Conservation (phyloP, 2,329 filamentous ascomycete genomes). For the Ophiostoma quercus region DNA sequence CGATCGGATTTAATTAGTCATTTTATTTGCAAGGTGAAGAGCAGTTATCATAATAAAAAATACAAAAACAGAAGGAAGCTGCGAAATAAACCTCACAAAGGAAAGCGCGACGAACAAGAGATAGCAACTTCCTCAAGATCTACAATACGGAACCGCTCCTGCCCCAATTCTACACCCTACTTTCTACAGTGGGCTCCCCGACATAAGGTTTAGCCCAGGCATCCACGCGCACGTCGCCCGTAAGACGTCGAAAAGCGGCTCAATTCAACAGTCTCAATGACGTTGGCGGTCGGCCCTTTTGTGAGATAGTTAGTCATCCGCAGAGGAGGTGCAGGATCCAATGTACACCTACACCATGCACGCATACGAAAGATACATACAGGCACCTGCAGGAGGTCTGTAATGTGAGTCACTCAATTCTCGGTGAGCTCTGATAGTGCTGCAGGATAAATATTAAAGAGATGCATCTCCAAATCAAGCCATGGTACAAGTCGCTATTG, state of each 20-base stretch:
- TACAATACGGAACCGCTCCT: background rate
- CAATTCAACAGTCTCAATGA: background rate
- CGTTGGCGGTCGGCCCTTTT: background rate
- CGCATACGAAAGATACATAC: background rate
- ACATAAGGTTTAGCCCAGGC: constrained; percentile 9
- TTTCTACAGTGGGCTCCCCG: background rate
- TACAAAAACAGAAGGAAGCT: background rate
- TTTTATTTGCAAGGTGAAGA: background rate
- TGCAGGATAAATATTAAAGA: background rate
- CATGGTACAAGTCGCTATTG: background rate
- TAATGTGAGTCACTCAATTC: background rate
- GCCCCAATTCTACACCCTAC: background rate
- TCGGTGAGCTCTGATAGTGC: background rate
- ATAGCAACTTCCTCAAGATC: too few species aligned
- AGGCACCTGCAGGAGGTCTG: background rate
- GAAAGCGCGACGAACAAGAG: background rate
- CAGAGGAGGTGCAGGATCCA: background rate
- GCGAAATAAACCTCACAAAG: background rate
- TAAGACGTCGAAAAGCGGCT: constrained; percentile 6
- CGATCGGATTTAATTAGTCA: background rate
- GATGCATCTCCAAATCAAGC: background rate
- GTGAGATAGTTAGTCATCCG: background rate
- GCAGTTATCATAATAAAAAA: too few species aligned
- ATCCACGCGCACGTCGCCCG: constrained; percentile 10
- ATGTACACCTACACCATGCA: background rate